phyloP scores from a whole-genome alignment of 768 basidiomycete genomes.

The Tricholoma hemisulphureum region DNA sequence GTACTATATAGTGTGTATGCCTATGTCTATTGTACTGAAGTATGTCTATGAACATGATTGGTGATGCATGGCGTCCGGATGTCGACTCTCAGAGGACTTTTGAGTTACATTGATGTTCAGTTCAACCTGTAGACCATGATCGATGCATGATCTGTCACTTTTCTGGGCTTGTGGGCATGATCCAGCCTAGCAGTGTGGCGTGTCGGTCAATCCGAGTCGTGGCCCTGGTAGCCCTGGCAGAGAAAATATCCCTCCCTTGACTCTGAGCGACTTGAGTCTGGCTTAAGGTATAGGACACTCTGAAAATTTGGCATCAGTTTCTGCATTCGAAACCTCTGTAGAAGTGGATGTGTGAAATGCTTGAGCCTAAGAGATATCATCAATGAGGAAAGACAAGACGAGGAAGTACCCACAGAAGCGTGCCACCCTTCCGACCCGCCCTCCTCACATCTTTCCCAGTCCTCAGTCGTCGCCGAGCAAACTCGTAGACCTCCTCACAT shows the following conservation, averaged over 20 bases:
- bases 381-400: constrained; percentile 7
- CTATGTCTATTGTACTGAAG: no score
- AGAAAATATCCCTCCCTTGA: constrained; percentile 87
- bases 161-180: no score
- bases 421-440: constrained; percentile 45
- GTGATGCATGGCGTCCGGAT: no score
- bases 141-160: no score
- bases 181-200: no score
- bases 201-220: background rate
- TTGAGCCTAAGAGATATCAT: constrained; percentile 59
- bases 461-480: constrained; percentile 55
- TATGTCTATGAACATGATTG: no score
- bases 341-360: constrained; percentile 74
- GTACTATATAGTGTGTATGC: no score
- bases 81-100: no score
- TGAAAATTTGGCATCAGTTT: constrained; percentile 63
- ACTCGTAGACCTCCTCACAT: constrained; percentile 69
- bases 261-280: constrained; percentile 72
- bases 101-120: no score
- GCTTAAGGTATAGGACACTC: constrained; percentile 71
- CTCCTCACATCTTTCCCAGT: constrained; percentile 36
- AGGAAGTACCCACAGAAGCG: constrained; percentile 47
- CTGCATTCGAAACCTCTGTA: constrained; percentile 62
- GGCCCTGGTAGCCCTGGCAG: constrained; percentile 67
- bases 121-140: no score